Evolutionary conservation across 169 alveolate genomes (phyloP).

Genomic region (Eimeria sp.): DNA sequence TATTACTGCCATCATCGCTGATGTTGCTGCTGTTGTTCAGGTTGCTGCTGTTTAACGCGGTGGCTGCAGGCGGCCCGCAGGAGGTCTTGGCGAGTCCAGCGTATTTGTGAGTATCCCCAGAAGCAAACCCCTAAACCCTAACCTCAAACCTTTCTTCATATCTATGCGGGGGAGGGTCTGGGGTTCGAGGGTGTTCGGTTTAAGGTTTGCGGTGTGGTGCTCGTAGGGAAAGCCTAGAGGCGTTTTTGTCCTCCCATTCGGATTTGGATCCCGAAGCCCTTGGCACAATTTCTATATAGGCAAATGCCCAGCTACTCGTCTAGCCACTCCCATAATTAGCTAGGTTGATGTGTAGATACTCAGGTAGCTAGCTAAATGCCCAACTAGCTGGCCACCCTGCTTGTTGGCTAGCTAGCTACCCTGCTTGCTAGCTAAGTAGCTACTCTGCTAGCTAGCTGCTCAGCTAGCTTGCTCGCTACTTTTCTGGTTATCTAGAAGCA

Average conservation of each 20-base stretch:
- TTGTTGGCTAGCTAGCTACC: constrained; percentile 3
- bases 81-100: neutral
- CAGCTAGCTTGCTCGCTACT: neutral
- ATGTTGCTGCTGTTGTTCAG: constrained; percentile 38
- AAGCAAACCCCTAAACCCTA: constrained; percentile 35
- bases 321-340: neutral
- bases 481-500: neutral
- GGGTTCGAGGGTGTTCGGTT: constrained; percentile 22
- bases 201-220: constrained; percentile 32
- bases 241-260: neutral
- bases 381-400: neutral
- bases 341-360: neutral
- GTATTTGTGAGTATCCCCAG: neutral
- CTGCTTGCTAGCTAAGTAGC: neutral
- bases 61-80: constrained; percentile 57
- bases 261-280: constrained; percentile 45
- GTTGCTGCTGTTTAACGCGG: constrained; percentile 43
- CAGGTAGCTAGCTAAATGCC: neutral
- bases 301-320: neutral
- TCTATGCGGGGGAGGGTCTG: neutral
- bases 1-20: neutral
- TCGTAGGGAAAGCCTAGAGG: neutral
- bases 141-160: neutral
- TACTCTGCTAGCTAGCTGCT: neutral
- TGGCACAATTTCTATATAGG: neutral